Evolutionary conservation across 140 eudicot genomes (phyloP).

Genomic region (Ambrosia hybrid): DNA sequence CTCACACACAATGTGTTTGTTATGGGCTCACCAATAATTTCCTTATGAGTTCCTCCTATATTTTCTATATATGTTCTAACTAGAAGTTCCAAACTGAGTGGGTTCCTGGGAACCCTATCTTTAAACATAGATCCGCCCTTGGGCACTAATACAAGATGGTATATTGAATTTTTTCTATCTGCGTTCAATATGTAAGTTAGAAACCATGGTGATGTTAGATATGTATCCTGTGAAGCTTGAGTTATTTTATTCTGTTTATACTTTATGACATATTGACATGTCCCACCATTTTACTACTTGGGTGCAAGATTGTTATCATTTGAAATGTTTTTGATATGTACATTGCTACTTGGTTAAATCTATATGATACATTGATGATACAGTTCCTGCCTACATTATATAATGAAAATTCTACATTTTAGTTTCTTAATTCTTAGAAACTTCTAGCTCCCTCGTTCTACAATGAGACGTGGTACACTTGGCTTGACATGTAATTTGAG

Average conservation of each 20-base stretch:
- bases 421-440: background rate
- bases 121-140: too few relatives aligned
- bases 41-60: too few relatives aligned
- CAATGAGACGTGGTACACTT: too few relatives aligned
- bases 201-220: background rate
- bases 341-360: background rate
- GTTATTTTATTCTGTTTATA: background rate
- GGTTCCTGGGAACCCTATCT: too few relatives aligned
- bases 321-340: conserved; percentile 8
- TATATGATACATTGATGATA: background rate
- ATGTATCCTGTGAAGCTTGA: conserved; percentile 12
- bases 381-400: background rate
- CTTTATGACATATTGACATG: background rate
- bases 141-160: too few relatives aligned
- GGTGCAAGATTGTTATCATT: background rate
- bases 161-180: background rate
- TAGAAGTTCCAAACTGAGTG: too few relatives aligned
- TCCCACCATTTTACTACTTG: background rate
- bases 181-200: conserved; percentile 1
- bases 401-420: background rate
- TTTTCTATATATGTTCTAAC: too few relatives aligned
- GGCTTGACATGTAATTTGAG: background rate
- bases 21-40: too few relatives aligned
- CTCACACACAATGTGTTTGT: too few relatives aligned
- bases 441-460: background rate